Evolutionary conservation across 495 filamentous ascomycete species (phyloP).

Genomic region (Podospora tetraspora): DNA sequence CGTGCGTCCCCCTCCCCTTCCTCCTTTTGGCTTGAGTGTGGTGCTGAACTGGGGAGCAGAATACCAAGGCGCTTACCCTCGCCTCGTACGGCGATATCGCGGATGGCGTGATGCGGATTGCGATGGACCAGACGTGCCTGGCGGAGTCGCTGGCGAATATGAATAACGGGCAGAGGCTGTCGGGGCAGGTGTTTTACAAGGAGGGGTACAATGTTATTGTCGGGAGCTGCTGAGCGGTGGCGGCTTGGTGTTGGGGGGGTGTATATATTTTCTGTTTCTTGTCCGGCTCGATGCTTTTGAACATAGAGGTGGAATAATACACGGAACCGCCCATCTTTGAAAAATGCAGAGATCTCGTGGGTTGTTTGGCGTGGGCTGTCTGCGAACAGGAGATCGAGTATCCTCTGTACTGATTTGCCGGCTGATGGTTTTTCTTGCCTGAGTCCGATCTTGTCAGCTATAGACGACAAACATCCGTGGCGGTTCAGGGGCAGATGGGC

Average conservation of each 20-base stretch:
- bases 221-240: not conserved
- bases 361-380: not conserved
- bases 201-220: conserved; percentile 4
- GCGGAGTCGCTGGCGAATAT: not conserved
- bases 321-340: not conserved
- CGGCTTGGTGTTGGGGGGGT: not conserved
- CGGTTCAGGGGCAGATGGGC: not conserved
- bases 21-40: not conserved
- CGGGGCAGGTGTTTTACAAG: conserved; percentile 2
- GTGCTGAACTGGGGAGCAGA: not conserved
- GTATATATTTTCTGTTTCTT: not conserved
- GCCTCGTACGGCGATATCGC: not conserved
- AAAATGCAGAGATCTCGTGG: not conserved
- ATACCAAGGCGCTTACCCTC: not conserved
- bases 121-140: not conserved
- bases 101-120: not conserved
- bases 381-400: not conserved
- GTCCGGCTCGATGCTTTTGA: not conserved
- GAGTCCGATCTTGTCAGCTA: not conserved
- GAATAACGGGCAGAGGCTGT: not conserved
- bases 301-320: not conserved
- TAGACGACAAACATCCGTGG: not conserved
- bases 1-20: not conserved
- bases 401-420: not conserved
- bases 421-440: not conserved